These are phyloP conservation scores for Neonectria sp. DNA, from an alignment of 2,329 filamentous ascomycete species.

Conservation along the genomic window DNA sequence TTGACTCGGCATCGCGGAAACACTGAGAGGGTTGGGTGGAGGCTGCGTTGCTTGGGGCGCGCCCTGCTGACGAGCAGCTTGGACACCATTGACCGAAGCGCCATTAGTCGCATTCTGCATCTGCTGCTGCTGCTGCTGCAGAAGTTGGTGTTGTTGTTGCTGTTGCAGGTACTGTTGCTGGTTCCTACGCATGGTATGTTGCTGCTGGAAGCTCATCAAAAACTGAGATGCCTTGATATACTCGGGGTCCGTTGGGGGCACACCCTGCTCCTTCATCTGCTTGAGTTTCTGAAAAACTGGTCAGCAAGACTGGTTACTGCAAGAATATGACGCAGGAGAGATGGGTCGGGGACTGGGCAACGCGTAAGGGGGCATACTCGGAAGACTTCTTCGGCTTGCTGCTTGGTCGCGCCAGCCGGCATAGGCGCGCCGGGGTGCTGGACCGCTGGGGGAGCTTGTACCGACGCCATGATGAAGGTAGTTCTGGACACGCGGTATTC, in stretches of 20 bases:
- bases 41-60: slow-evolving; percentile 51
- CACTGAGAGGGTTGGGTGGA: slow-evolving; percentile 53
- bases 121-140: slow-evolving; percentile 64
- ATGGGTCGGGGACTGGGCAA: slow-evolving; percentile 11
- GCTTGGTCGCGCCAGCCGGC: slow-evolving; percentile 78
- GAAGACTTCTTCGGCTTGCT: slow-evolving; percentile 83
- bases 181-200: slow-evolving; percentile 69
- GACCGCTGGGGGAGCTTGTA: slow-evolving; percentile 80
- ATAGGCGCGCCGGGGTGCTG: slow-evolving; percentile 76
- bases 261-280: slow-evolving; percentile 88
- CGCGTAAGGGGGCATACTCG: slow-evolving; percentile 61
- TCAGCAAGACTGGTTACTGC: slow-evolving; percentile 34
- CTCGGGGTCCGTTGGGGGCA: slow-evolving; percentile 87
- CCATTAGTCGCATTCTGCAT: slow-evolving; percentile 72
- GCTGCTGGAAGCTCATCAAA: slow-evolving; percentile 79
- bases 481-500: slow-evolving; percentile 37
- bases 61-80: slow-evolving; percentile 57
- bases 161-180: slow-evolving; percentile 61
- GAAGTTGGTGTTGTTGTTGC: slow-evolving; percentile 55
- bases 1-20: slow-evolving; percentile 57
- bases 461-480: slow-evolving; percentile 79
- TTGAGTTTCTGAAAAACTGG: slow-evolving; percentile 79
- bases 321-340: background rate
- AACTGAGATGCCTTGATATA: slow-evolving; percentile 86
- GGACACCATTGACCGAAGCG: slow-evolving; percentile 64